A percentile compares a stretch with the other conserved stretches of the same genome.
phyloP scores from a whole-genome alignment of 2,329 filamentous ascomycete species.

The Ophiocordyceps camponoti-rufipedis region DNA sequence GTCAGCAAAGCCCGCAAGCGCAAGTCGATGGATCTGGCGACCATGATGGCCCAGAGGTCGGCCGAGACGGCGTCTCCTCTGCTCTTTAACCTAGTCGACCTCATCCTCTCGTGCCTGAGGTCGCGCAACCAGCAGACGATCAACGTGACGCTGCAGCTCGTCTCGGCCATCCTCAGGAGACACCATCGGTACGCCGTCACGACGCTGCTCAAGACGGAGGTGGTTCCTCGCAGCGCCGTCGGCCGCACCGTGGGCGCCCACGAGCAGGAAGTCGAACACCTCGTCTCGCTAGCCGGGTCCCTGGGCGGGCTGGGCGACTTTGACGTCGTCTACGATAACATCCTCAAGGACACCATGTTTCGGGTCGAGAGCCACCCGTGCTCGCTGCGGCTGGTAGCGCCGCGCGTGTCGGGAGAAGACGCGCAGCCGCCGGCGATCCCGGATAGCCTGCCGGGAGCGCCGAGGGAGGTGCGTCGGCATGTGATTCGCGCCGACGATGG shows the following conservation, averaged over 20 bases:
- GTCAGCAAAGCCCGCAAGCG: conserved; percentile 52
- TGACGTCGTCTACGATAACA: conserved; percentile 52
- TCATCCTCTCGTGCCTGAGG: conserved; percentile 68
- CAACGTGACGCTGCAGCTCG: conserved; percentile 69
- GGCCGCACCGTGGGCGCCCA: conserved; percentile 56
- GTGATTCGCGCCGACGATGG: conserved; percentile 45
- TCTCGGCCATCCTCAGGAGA: conserved; percentile 69
- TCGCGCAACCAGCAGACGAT: conserved; percentile 81
- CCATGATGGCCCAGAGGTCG: conserved; percentile 56
- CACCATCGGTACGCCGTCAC: conserved; percentile 76
- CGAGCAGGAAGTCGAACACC: conserved; percentile 53
- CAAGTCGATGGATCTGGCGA: conserved; percentile 77
- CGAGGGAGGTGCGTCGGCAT: conserved; percentile 41
- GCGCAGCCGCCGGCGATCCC: conserved; percentile 36
- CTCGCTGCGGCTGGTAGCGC: conserved; percentile 48
- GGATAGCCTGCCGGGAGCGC: conserved; percentile 38
- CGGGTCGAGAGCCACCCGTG: conserved; percentile 57
- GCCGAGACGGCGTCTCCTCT: conserved; percentile 61
- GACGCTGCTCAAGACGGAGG: conserved; percentile 53
- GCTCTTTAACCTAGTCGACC: conserved; percentile 83
- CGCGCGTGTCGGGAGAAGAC: conserved; percentile 37
- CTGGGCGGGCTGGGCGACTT: conserved; percentile 53
- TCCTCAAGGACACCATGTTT: conserved; percentile 52
- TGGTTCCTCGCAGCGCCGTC: conserved; percentile 31
- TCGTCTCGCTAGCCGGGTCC: conserved; percentile 49